Base-by-base conservation (phyloP, 2,329 filamentous ascomycete species). In the Aspergillus alliaceus region DNA sequence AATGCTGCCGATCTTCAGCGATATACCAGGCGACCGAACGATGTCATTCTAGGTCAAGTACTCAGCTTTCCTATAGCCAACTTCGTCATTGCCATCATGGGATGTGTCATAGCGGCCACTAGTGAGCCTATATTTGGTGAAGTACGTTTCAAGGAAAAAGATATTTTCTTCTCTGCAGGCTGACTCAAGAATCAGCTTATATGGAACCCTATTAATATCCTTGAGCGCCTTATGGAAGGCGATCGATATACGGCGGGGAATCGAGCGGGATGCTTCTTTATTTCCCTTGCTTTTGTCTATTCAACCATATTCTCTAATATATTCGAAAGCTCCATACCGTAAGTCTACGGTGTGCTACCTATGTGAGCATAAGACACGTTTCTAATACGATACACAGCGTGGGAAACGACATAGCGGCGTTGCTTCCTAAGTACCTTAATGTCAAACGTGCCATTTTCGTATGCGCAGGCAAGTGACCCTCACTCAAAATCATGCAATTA, bases 1-100 rank as follows among this genome's bases (percentile, higher is more conserved):
- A 78, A 77, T 58, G 75, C 75, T 3, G 72, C 76, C 0, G 77
- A 80, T 61, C 75, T 79, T 44, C 77, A 79, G 57, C 69, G 78
- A 15, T 80, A 80, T 59, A 73, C 78, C 0, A 63, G 53, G 0
- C 72, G 71, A 40, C 73, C 75, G 1, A 73, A 70, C 9, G 77
- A 80, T 58, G 72, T 76, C 1, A 67, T 80, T 18, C 29, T 73
- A 4, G 77, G 75, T 1, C 75, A 80, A 51, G 8, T 78, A 3
- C 35, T 79, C 20, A 73, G 76, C 20, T 79, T 78, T 53, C 77
- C 77, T 0, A 14, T 79, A 0, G 66, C 76, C 2, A 77, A 74
- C 57, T 57, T 77, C 5, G 46, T 78, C 6, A 71, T 77, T 14
- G 64, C 70, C 0, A 58, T 78, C 11, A 61, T 79, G n/a, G 77